A percentile compares a stretch with the other conserved stretches of the same genome.
These are phyloP conservation scores for Suillus subaureus DNA, from an alignment of 768 basidiomycete genomes.

Conservation along the genomic window DNA sequence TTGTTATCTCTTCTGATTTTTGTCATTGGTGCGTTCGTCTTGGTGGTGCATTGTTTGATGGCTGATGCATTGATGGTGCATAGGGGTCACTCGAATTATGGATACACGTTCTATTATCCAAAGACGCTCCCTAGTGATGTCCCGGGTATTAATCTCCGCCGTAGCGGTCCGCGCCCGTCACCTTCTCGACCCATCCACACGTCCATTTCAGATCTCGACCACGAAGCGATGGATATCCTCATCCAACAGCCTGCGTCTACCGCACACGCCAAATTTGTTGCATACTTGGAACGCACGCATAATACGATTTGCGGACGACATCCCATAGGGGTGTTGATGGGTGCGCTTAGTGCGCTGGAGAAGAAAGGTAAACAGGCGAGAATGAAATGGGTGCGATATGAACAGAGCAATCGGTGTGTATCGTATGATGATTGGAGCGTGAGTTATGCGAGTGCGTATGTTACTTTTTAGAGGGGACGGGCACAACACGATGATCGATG, in stretches of 20 bases:
- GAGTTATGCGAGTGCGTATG: constrained; percentile 92
- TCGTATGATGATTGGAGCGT: constrained; percentile 83
- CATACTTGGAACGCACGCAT: constrained; percentile 71
- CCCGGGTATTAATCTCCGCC: constrained; percentile 53
- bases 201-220: constrained; percentile 84
- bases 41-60: neutral
- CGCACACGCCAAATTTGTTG: constrained; percentile 64
- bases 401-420: constrained; percentile 82
- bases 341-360: constrained; percentile 67
- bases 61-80: neutral
- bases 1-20: constrained; percentile 93
- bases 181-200: constrained; percentile 69
- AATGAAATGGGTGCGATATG: constrained; percentile 88
- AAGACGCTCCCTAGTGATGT: constrained; percentile 50
- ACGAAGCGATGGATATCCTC: constrained; percentile 80
- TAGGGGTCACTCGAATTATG: constrained; percentile 79
- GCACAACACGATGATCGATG: neutral
- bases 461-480: constrained; percentile 43
- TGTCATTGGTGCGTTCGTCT: constrained; percentile 82
- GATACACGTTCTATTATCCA: constrained; percentile 87
- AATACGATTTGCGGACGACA: constrained; percentile 99
- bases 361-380: constrained; percentile 34
- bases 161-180: constrained; percentile 40
- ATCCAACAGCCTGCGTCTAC: constrained; percentile 55
- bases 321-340: constrained; percentile 90